phyloP scores from a whole-genome alignment of 441 rosid genomes.

The Euphorbia corollata region DNA sequence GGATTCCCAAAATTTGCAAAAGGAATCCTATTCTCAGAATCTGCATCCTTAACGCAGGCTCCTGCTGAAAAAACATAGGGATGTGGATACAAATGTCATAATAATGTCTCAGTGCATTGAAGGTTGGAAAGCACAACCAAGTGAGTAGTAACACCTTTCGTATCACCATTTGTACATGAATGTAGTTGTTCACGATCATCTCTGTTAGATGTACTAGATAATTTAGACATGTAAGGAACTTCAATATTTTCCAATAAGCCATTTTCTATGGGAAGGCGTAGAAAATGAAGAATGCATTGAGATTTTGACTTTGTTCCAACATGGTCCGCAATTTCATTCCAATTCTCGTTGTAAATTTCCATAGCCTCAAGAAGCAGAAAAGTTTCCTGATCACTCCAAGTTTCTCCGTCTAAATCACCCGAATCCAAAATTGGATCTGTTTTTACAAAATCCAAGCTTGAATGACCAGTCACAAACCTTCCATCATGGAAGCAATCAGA shows the following conservation, averaged over 20 bases:
- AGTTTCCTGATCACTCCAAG: constrained; percentile 86
- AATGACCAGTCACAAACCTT: constrained; percentile 72
- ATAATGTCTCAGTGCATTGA: constrained; percentile 6
- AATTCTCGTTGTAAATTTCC: constrained; percentile 73
- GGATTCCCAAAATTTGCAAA: constrained; percentile 81
- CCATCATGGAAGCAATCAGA: constrained; percentile 73
- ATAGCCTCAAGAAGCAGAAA: constrained; percentile 77
- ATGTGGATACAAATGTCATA: constrained; percentile 11
- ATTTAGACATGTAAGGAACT: constrained; percentile 42
- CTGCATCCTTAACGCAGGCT: constrained; percentile 38
- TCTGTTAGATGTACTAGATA: constrained; percentile 40
- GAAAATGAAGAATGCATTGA: constrained; percentile 87
- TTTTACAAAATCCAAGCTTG: constrained; percentile 73
- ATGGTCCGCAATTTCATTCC: constrained; percentile 87
- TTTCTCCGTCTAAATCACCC: constrained; percentile 69
- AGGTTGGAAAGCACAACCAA: constrained; percentile 16
- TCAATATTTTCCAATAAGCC: constrained; percentile 73
- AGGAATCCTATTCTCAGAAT: constrained; percentile 60
- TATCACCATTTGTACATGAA: constrained; percentile 46
- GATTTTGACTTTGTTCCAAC: constrained; percentile 89
- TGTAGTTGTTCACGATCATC: constrained; percentile 36
- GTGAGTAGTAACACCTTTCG: constrained; percentile 31
- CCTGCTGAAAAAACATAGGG: constrained; percentile 32
- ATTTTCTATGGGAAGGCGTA: constrained; percentile 76
- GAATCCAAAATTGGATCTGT: constrained; percentile 56